These are phyloP conservation scores for Rhizophagus sp. DNA, from an alignment of 192 early-diverging fungal species.

Conservation along the genomic window DNA sequence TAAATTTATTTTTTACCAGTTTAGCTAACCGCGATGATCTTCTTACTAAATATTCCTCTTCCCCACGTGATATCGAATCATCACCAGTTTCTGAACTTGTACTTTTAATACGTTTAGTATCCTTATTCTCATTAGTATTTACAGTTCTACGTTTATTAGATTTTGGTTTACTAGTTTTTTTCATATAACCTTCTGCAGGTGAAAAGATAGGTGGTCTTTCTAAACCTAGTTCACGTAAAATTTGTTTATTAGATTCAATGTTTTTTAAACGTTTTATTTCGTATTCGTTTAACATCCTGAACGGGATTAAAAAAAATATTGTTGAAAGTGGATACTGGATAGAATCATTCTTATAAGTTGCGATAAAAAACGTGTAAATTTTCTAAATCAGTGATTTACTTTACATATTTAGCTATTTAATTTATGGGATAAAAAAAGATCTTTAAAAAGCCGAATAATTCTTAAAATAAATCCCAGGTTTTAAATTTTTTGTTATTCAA, in stretches of 20 bases:
- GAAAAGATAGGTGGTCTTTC: neutral
- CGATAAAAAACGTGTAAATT: too few relatives aligned
- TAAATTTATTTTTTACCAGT: neutral
- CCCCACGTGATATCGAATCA: neutral
- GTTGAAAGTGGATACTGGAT: too few relatives aligned
- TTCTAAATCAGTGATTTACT: too few relatives aligned
- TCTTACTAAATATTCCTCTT: too few relatives aligned
- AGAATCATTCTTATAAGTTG: too few relatives aligned
- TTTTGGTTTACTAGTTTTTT: neutral
- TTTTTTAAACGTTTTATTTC: conserved; percentile 38
- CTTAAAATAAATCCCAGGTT: too few relatives aligned
- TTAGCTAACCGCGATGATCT: too few relatives aligned
- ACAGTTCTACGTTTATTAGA: neutral
- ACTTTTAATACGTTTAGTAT: neutral
- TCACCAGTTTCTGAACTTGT: neutral
- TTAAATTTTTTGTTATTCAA: too few relatives aligned
- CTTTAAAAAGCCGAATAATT: too few relatives aligned
- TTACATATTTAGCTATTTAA: too few relatives aligned
- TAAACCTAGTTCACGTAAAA: conserved; percentile 11
- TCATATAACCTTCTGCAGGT: neutral
- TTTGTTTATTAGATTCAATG: conserved; percentile 28
- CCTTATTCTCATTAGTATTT: neutral
- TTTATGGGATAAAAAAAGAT: too few relatives aligned
- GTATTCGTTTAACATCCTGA: conserved; percentile 28
- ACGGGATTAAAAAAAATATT: too few relatives aligned